A percentile compares a stretch with the other conserved stretches of the same genome.
Conservation (phyloP, 495 filamentous ascomycete genomes). For the Parathielavia hyrcaniae region DNA sequence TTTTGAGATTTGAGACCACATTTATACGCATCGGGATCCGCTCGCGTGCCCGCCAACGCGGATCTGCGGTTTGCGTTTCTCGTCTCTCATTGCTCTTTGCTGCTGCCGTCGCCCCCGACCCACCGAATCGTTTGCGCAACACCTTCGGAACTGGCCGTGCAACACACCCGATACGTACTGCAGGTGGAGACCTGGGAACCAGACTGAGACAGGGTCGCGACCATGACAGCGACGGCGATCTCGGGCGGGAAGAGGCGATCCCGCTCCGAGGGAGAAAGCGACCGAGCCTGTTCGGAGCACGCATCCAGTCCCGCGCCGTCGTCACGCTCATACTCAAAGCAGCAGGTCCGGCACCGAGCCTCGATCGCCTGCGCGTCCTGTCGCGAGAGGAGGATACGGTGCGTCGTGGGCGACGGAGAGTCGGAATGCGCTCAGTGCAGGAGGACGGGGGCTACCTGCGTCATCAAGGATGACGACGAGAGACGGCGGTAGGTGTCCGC, state of each 20-base stretch:
- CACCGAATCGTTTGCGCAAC: background rate
- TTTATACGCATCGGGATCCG: conserved; percentile 11
- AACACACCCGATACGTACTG: background rate
- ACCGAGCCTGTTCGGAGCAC: conserved; percentile 29
- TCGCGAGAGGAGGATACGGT: conserved; percentile 50
- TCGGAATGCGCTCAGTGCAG: conserved; percentile 50
- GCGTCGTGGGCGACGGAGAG: conserved; percentile 49
- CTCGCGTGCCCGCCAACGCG: conserved; percentile 1
- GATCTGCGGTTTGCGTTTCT: conserved; percentile 4
- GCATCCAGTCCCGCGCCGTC: conserved; percentile 25
- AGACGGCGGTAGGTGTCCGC: conserved; percentile 37
- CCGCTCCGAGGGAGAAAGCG: conserved; percentile 27
- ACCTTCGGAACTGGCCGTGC: background rate
- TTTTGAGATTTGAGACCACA: conserved; percentile 9
- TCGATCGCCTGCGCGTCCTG: conserved; percentile 40
- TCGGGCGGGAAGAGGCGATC: conserved; percentile 22
- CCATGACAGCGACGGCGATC: conserved; percentile 12
- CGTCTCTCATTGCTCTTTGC: background rate
- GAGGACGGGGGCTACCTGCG: conserved; percentile 44
- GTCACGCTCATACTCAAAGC: conserved; percentile 27
- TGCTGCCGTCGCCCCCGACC: background rate
- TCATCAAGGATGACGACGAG: conserved; percentile 55
- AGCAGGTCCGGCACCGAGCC: conserved; percentile 36
- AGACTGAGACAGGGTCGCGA: background rate
- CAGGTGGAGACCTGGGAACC: background rate